Conservation (phyloP, 345 rosid species). For the Psidium friedrichsthalianum region DNA sequence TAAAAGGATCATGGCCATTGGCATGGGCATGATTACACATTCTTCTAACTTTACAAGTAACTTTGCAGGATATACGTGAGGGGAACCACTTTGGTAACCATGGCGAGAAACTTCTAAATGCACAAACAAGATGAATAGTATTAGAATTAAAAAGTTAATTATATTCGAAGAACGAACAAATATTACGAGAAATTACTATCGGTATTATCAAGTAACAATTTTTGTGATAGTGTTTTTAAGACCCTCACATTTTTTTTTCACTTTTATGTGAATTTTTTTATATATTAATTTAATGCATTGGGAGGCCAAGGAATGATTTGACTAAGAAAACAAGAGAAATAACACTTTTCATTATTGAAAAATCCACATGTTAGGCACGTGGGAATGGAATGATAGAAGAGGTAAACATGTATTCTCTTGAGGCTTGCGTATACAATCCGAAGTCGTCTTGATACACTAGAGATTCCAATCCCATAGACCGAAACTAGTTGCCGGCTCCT, state of each 20-base stretch:
- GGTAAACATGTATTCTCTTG: background rate
- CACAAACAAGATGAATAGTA: background rate
- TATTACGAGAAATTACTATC: background rate
- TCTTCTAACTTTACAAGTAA: background rate
- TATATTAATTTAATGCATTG: background rate
- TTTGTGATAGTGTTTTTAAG: background rate
- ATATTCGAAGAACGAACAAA: background rate
- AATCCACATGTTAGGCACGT: background rate
- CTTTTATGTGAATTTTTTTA: background rate
- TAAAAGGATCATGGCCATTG: background rate
- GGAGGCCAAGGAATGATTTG: background rate
- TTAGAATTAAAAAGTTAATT: background rate
- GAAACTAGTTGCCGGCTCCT: background rate
- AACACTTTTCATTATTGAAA: background rate
- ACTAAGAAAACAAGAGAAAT: background rate
- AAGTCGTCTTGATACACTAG: background rate
- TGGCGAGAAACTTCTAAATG: background rate
- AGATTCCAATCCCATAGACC: background rate
- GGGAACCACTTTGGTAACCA: background rate
- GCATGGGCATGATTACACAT: background rate
- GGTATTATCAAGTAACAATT: background rate
- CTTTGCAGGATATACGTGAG: background rate
- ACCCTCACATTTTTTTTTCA: background rate
- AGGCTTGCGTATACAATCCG: background rate
- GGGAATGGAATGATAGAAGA: background rate